A percentile compares a stretch with the other conserved stretches of the same genome.
Evolutionary conservation across 768 basidiomycete genomes (phyloP).

Genomic region (Hemileccinum rubropunctum): DNA sequence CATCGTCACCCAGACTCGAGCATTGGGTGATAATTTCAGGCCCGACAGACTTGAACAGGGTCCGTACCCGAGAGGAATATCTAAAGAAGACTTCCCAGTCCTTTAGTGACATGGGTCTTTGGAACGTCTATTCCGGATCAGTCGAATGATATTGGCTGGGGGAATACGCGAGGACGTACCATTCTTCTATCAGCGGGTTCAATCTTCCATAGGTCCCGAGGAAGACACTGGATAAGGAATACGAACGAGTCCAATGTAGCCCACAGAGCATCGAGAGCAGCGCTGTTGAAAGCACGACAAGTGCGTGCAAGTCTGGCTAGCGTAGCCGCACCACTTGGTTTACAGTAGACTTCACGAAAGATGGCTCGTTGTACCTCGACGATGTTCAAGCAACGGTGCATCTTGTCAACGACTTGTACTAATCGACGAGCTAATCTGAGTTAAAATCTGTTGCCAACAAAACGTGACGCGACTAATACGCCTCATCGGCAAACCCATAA

Average conservation of each 20-base stretch:
- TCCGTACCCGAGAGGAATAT: conserved; percentile 25
- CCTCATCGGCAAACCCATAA: conserved; percentile 7
- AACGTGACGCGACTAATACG: too few species aligned
- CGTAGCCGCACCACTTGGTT: background rate
- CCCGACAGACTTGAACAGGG: conserved; percentile 1
- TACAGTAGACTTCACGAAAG: conserved; percentile 16
- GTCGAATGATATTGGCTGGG: background rate
- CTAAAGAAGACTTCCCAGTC: conserved; percentile 29
- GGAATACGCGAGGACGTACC: conserved; percentile 8
- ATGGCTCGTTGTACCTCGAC: conserved; percentile 25
- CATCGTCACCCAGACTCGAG: conserved; percentile 15
- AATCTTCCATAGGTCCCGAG: conserved; percentile 27
- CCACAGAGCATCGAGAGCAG: conserved; percentile 28
- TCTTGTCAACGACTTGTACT: too few species aligned
- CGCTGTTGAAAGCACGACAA: conserved; percentile 20
- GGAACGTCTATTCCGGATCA: conserved; percentile 19
- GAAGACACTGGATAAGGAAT: conserved; percentile 24
- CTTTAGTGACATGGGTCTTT: conserved; percentile 23
- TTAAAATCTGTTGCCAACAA: background rate
- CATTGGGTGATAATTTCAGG: background rate
- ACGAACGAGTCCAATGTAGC: conserved; percentile 17
- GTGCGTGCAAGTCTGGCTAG: conserved; percentile 26
- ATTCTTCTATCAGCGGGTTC: conserved; percentile 5
- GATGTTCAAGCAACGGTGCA: conserved; percentile 28
- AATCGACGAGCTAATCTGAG: background rate